Evolutionary conservation across 1,284 basidiomycete species (phyloP).

Genomic region (Heterobasidion irregulare): DNA sequence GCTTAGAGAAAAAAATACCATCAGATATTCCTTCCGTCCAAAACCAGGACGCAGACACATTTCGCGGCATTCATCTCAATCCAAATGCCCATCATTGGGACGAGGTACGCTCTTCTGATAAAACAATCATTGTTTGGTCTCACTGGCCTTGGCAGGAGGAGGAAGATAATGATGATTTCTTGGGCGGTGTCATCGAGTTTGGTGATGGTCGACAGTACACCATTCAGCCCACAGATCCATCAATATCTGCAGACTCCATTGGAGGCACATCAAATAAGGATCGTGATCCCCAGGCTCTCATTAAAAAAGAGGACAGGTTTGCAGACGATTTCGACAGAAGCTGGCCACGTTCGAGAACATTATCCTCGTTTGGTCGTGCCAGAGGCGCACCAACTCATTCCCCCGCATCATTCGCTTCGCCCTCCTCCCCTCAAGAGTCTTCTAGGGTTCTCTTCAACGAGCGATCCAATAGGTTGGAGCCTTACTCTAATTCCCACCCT

Average conservation of each 20-base stretch:
- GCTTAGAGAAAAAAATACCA: slow-evolving; percentile 24
- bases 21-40: slow-evolving; percentile 37
- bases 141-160: slow-evolving; percentile 46
- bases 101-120: slow-evolving; percentile 52
- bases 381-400: slow-evolving; percentile 32
- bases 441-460: slow-evolving; percentile 85
- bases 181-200: slow-evolving; percentile 88
- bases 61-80: slow-evolving; percentile 85
- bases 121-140: background rate
- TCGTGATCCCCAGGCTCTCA: slow-evolving; percentile 20
- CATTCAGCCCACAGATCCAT: slow-evolving; percentile 22
- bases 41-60: slow-evolving; percentile 69
- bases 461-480: slow-evolving; percentile 77
- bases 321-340: slow-evolving; percentile 88
- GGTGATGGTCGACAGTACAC: slow-evolving; percentile 87
- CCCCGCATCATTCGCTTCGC: slow-evolving; percentile 29
- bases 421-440: slow-evolving; percentile 41
- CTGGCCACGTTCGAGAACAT: slow-evolving; percentile 67
- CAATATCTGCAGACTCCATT: background rate
- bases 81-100: slow-evolving; percentile 95
- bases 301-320: slow-evolving; percentile 74
- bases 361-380: slow-evolving; percentile 28
- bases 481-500: slow-evolving; percentile 42
- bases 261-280: background rate
- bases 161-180: slow-evolving; percentile 86